A percentile compares a stretch with the other conserved stretches of the same genome.
phyloP scores from a whole-genome alignment of 345 rosid genomes.

The Crucihimalaya himalaica region DNA sequence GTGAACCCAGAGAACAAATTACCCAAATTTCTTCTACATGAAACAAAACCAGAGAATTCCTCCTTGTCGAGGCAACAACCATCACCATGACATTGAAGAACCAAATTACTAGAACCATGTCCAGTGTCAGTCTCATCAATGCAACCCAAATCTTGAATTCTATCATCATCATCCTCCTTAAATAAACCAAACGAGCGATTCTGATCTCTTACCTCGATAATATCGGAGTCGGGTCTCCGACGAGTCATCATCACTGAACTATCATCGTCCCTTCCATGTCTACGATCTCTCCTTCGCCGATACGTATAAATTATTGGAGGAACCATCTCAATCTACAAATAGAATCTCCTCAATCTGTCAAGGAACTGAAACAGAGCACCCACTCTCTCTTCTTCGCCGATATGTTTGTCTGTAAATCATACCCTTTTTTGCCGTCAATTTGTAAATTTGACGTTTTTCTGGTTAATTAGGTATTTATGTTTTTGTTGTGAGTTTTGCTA shows the following conservation, averaged over 20 bases:
- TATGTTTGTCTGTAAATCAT: not conserved
- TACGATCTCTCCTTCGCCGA: constrained; percentile 21
- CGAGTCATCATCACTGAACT: constrained; percentile 1
- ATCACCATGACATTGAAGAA: constrained; percentile 3
- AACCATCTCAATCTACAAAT: constrained; percentile 8
- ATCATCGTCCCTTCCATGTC: not conserved
- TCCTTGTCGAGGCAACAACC: constrained; percentile 14
- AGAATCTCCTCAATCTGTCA: constrained; percentile 7
- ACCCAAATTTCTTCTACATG: constrained; percentile 22
- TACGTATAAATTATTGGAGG: constrained; percentile 22
- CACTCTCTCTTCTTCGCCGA: constrained; percentile 17
- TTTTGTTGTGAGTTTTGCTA: no score
- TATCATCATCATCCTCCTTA: not conserved
- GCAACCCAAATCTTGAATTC: constrained; percentile 5
- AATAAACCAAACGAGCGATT: constrained; percentile 6
- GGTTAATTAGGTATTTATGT: no score
- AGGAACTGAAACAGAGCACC: constrained; percentile 12
- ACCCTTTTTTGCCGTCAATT: not conserved
- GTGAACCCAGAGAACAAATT: constrained; percentile 6
- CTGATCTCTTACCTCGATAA: constrained; percentile 2
- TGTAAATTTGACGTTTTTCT: not conserved
- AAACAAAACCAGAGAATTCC: not conserved
- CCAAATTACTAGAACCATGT: not conserved
- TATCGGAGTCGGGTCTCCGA: constrained; percentile 16
- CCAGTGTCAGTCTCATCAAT: not conserved